Base-by-base conservation (phyloP, 257 asterid genomes). In the Henckelia pumila region DNA sequence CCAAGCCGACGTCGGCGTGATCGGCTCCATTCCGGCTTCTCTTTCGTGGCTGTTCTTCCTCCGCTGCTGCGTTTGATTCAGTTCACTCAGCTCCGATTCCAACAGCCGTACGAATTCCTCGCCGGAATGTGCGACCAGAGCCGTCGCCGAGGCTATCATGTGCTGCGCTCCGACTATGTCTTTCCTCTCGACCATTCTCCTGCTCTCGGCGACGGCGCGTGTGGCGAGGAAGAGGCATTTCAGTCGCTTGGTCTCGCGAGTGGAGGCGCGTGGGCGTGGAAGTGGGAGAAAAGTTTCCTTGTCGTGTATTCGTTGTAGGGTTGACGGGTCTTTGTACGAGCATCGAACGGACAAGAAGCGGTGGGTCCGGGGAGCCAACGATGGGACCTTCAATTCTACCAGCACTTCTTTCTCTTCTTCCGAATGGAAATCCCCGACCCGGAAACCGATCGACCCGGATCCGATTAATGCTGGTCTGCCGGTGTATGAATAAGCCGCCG, bases 1-100 rank as follows among this genome's bases (percentile, higher is more conserved):
- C 99, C 99, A 95, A 71, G 99, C 99, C 79, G 99, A 95, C 7
- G 96, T 91, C 56, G 99, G 99, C 68, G 99, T 91, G 2, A 91
- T 83, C 74, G 94, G 96, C 86, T 94, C 99, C 24, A 79, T 75
- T 64, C 87, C 74, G 0, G 59, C 56, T 5, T 62, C 76, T 29
- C 77, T 68, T 17, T 77, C 75, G 26, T 76, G 75, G 44, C 25
- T 26, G 56, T 60, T 70, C 68, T 71, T 78, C 59, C 87, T 55
- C 52, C 80, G 76, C 30, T 17, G 55, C 55, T 56, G 82, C 24
- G 58, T 21, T 64, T 59, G 78, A 49, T 77, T 17, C 55, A 94
- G 35, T 32, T 82, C 90, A 2, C 88, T 83, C 44, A 91, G 77
- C 84, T 91, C 96, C 32, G 85, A 95, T 59, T 91, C 98, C 64